Percentiles rank a stretch among this genome's conserved stretches.
phyloP scores from a whole-genome alignment of 2,329 filamentous ascomycete species.

The Monosporascus sp. region DNA sequence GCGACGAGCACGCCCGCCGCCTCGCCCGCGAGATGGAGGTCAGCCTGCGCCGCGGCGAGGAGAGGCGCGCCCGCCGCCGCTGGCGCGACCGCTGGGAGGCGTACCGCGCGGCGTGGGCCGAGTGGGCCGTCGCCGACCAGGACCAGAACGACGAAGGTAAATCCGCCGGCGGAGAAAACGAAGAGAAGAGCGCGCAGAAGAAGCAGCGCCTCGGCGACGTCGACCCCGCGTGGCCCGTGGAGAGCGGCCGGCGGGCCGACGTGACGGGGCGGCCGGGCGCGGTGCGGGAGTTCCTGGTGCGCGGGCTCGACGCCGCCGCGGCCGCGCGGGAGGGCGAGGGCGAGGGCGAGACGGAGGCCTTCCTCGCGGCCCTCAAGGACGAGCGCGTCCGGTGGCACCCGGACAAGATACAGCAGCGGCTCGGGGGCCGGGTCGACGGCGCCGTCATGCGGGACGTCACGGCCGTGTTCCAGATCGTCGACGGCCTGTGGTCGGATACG shows the following conservation, averaged over 20 bases:
- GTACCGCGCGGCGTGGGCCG: conserved; percentile 61
- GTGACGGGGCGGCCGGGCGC: conserved; percentile 25
- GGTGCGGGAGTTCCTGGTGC: background rate
- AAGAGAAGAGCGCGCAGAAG: background rate
- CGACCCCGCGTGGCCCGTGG: conserved; percentile 66
- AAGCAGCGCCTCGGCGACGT: background rate
- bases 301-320: background rate
- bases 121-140: conserved; percentile 39
- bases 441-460: conserved; percentile 75
- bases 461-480: conserved; percentile 85
- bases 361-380: conserved; percentile 58
- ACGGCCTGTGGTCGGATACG: conserved; percentile 69
- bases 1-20: conserved; percentile 30
- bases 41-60: conserved; percentile 62
- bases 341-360: conserved; percentile 34
- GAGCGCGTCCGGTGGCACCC: conserved; percentile 96
- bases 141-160: background rate
- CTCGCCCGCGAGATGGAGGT: conserved; percentile 64
- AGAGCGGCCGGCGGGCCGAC: conserved; percentile 45
- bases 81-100: conserved; percentile 58
- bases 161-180: conserved; percentile 2
- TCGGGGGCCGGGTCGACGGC: conserved; percentile 67
- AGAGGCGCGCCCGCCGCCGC: conserved; percentile 48
- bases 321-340: conserved; percentile 67
- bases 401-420: conserved; percentile 91